Base-by-base conservation (phyloP, 2,329 filamentous ascomycete species). In the Gyromitra esculenta region DNA sequence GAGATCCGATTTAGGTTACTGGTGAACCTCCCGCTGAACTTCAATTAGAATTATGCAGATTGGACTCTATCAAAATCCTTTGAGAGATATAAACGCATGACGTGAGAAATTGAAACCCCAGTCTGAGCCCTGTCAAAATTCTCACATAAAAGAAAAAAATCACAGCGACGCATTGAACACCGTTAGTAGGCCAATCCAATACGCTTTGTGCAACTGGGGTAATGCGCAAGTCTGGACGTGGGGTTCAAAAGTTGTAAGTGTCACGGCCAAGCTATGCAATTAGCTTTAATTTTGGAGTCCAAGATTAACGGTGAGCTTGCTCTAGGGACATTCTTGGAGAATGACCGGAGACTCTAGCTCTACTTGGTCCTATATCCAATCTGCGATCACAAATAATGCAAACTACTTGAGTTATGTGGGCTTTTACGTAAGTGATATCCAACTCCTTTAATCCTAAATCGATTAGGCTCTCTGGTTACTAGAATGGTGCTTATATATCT, bases 191-290 rank as follows among this genome's bases (percentile, higher is more conserved):
- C 83, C 85, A 0, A 88, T 88, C 18, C 81, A 86, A 1, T 88
- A 85, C 81, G 85, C 83, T 13, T 81, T 89, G 13, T 88, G 87
- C 80, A 83, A 85, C 45, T 88, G 87, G 87, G 87, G 87, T 4
- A 79, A 84, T 13, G 86, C 85, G 0, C 82, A 85, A 9, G 86
- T 88, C 3, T 84, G 84, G 72, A 80, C 81, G 5, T 89, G 87
- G 86, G 87, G 85, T 11, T 85, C 84, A 9, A 50, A 73, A 73
- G 57, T 76, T 4, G 70, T 74, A 45, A 37, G 62, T 54, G n/a
- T n/a, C 31, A 13, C n/a, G 37, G 31, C 8, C 45, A 59, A 35
- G 35, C 11, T 1, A 37, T 25, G 9, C 4, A n/a, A 25, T 35
- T 11, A 6, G 39, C 5, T 15, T 35, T 13, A 25, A 13, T 3